Base-by-base conservation (phyloP, 257 asterid genomes). In the Nicotiana sylvestris region DNA sequence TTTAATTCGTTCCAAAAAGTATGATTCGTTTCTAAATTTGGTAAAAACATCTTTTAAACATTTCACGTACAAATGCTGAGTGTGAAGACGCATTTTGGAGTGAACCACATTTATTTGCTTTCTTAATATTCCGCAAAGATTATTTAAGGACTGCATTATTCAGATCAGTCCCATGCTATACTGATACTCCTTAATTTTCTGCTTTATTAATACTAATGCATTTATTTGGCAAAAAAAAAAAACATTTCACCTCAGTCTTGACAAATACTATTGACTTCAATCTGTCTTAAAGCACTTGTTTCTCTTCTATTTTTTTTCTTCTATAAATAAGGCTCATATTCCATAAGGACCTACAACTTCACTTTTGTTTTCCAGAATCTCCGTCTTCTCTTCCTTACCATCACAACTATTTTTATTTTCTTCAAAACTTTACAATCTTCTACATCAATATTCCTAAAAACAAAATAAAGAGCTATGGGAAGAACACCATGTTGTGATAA, bases 401-500 rank as follows among this genome's bases (percentile, higher is more conserved):
- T 61, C 6, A n/a, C 29, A 39, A 15, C 33, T 69, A 29, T n/a
- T 10, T 33, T 43, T 64, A 11, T 7, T 29, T 27, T 21, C 57
- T 61, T 29, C 62, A 3, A 10, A 51, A 46, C 33, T n/a, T 69
- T 62, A 1, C 35, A 57, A 30, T 32, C 33, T 77, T 77, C 49
- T 53, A 29, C 17, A 35, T 5, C 68, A 56, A 39, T 51, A 37
- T 35, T 15, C 78, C 55, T 11, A 30, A 25, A 35, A 11, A 21
- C 61, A 21, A 7, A 37, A 30, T 37, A 21, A 25, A 33, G 4
- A 43, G 29, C 11, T 43, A 93, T 93, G 98, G 98, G 97, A 82
- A 92, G 98, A 89, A 86, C 98, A 60, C 98, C 96, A 25, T 91
- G 95, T 25, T 91, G 97, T 88, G 96, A 92, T 83, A 91, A 92